phyloP scores from a whole-genome alignment of 257 asterid species.

The Phtheirospermum japonicum region DNA sequence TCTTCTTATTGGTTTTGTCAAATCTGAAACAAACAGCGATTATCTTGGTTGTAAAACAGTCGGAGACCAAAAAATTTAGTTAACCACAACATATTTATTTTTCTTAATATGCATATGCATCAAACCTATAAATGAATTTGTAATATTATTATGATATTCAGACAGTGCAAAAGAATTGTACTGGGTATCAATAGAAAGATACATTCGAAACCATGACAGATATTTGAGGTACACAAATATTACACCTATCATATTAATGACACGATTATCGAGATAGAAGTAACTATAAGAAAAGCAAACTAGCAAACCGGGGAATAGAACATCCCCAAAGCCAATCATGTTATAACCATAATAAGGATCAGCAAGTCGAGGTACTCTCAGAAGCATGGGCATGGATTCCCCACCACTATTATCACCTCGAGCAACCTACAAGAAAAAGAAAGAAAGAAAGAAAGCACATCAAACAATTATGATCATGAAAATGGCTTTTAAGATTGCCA shows the following conservation, averaged over 20 bases:
- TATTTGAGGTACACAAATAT: conserved; percentile 1
- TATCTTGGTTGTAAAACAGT: too few species aligned
- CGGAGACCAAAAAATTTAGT: too few species aligned
- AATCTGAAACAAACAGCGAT: too few species aligned
- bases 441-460: conserved; percentile 6
- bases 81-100: too few species aligned
- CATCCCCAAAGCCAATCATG: too few species aligned
- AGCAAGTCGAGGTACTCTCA: conserved; percentile 79
- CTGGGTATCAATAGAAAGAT: not conserved
- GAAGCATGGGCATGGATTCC: conserved; percentile 97
- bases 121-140: not conserved
- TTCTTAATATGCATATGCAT: not conserved
- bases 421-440: conserved; percentile 66
- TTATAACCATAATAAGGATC: too few species aligned
- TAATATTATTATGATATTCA: conserved; percentile 2
- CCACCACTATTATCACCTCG: conserved; percentile 86
- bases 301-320: too few species aligned
- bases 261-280: conserved; percentile 3
- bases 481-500: not conserved
- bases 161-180: too few species aligned
- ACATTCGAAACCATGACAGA: conserved; percentile 10
- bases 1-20: too few species aligned
- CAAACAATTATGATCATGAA: conserved; percentile 9
- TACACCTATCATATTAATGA: not conserved
- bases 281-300: too few species aligned